phyloP scores from a whole-genome alignment of 2,329 filamentous ascomycete species.

The Fusarium bactridioides region DNA sequence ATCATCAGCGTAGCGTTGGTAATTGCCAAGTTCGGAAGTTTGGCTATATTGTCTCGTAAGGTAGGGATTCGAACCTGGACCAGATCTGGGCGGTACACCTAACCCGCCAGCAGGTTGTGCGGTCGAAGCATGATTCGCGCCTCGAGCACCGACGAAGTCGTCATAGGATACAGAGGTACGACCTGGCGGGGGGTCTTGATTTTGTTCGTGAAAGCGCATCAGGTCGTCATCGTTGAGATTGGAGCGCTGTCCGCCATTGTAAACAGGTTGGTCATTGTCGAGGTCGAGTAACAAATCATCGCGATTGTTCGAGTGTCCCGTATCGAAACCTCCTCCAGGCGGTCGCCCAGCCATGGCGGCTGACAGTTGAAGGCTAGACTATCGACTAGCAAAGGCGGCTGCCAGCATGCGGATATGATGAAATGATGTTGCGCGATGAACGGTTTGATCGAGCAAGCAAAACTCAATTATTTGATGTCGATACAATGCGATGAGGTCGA shows the following conservation, averaged over 20 bases:
- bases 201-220: conserved; percentile 75
- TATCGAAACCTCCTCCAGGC: conserved; percentile 56
- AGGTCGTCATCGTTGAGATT: conserved; percentile 84
- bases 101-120: conserved; percentile 50
- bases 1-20: conserved; percentile 89
- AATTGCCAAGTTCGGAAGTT: conserved; percentile 84
- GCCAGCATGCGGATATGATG: conserved; percentile 47
- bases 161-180: conserved; percentile 94
- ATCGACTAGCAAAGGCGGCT: conserved; percentile 40
- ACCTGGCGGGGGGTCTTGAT: conserved; percentile 67
- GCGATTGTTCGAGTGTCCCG: conserved; percentile 56
- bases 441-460: not conserved
- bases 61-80: conserved; percentile 52
- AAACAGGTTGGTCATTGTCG: conserved; percentile 74
- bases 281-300: conserved; percentile 77
- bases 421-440: conserved; percentile 8
- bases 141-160: conserved; percentile 82
- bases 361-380: conserved; percentile 48
- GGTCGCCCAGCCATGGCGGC: conserved; percentile 69
- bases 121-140: conserved; percentile 56
- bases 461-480: not conserved
- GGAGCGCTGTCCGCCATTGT: conserved; percentile 78
- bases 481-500: conserved; percentile 25
- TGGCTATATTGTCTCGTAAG: conserved; percentile 69
- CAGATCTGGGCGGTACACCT: conserved; percentile 29